These are phyloP conservation scores for Fusarium verrucosum DNA, from an alignment of 2,329 filamentous ascomycete species.

Conservation along the genomic window DNA sequence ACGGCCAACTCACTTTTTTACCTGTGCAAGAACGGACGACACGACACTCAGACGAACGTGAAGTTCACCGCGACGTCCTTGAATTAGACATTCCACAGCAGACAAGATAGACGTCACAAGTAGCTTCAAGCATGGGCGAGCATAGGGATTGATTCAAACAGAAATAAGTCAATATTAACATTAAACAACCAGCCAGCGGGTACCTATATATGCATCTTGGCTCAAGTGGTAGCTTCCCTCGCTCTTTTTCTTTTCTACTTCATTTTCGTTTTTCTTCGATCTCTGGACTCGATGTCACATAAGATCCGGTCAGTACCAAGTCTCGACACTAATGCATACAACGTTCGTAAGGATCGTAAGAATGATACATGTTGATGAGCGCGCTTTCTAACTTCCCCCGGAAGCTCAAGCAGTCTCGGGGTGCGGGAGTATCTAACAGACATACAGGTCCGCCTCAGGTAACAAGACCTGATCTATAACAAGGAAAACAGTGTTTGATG, in stretches of 20 bases:
- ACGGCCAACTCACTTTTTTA: too few relatives aligned
- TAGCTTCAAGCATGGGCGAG: neutral
- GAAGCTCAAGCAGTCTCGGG: slow-evolving; percentile 30
- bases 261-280: slow-evolving; percentile 30
- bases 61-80: too few relatives aligned
- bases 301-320: slow-evolving; percentile 31
- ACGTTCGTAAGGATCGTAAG: slow-evolving; percentile 69
- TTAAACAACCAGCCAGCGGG: slow-evolving; percentile 49
- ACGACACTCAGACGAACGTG: too few relatives aligned
- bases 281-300: slow-evolving; percentile 27
- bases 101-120: neutral
- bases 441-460: slow-evolving; percentile 42
- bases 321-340: slow-evolving; percentile 46
- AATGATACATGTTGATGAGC: slow-evolving; percentile 54
- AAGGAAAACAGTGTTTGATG: slow-evolving; percentile 39
- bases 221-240: slow-evolving; percentile 40
- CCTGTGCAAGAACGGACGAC: too few relatives aligned
- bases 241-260: slow-evolving; percentile 38
- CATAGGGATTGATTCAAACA: slow-evolving; percentile 34
- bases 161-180: slow-evolving; percentile 45
- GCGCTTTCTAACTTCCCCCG: slow-evolving; percentile 28
- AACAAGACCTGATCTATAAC: slow-evolving; percentile 44
- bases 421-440: slow-evolving; percentile 37
- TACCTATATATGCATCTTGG: slow-evolving; percentile 46
- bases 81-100: neutral